Evolutionary conservation across 352 stramenopile species (phyloP).

Genomic region (Phytophthora nicotianae): DNA sequence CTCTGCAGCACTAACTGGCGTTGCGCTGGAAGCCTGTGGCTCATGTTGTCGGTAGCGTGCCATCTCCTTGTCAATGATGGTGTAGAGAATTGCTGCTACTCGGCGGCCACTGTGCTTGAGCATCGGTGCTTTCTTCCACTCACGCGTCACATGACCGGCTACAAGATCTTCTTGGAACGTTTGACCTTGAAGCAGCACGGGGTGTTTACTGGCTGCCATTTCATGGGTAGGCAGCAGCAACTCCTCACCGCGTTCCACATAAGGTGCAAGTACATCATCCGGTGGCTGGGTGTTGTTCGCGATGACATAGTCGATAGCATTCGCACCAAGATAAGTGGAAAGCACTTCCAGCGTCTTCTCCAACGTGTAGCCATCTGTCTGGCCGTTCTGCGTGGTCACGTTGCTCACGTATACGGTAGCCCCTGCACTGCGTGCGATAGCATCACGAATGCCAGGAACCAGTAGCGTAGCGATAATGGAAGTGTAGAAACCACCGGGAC

Average conservation of each 20-base stretch:
- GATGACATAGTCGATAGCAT: constrained; percentile 87
- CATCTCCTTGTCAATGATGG: constrained; percentile 87
- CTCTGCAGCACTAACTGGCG: constrained; percentile 4
- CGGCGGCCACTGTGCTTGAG: constrained; percentile 85
- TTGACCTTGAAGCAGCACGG: constrained; percentile 76
- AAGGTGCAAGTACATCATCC: constrained; percentile 57
- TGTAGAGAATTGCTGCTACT: constrained; percentile 83
- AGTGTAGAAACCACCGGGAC: constrained; percentile 84
- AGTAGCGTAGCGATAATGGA: constrained; percentile 85
- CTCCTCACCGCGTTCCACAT: constrained; percentile 75
- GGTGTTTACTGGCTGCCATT: constrained; percentile 58
- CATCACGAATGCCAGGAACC: constrained; percentile 82
- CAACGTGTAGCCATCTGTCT: constrained; percentile 83
- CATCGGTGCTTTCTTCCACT: constrained; percentile 88
- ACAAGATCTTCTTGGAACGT: constrained; percentile 75
- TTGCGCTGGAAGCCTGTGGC: constrained; percentile 4
- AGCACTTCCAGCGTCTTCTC: constrained; percentile 70
- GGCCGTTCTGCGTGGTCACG: constrained; percentile 81
- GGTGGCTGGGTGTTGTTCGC: constrained; percentile 76
- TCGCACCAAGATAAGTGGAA: constrained; percentile 67
- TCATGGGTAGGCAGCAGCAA: constrained; percentile 71
- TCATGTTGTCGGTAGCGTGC: constrained; percentile 42
- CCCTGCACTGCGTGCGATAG: constrained; percentile 66
- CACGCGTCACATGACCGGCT: constrained; percentile 40
- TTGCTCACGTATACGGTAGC: constrained; percentile 89